Evolutionary conservation across 1,139 yeast species (phyloP).

Genomic region (Taphrina communis): DNA sequence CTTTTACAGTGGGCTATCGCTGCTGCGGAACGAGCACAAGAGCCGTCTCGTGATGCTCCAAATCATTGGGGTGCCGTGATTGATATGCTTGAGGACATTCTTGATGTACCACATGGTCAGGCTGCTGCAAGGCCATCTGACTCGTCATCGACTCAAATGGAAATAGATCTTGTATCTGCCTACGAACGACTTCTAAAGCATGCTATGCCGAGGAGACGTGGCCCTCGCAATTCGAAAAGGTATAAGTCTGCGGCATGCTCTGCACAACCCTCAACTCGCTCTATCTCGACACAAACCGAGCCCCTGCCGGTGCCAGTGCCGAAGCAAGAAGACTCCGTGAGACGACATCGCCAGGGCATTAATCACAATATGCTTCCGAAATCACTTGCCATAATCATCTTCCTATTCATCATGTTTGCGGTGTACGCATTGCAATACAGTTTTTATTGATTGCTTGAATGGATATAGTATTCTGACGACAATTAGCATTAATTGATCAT

Average conservation of each 20-base stretch:
- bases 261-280: background rate
- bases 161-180: constrained; percentile 4
- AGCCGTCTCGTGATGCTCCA: background rate
- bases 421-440: too few relatives aligned
- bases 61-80: constrained; percentile 6
- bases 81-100: background rate
- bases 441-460: too few relatives aligned
- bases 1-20: constrained; percentile 12
- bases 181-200: background rate
- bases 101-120: background rate
- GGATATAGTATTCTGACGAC: too few relatives aligned
- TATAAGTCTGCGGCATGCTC: background rate
- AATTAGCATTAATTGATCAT: too few relatives aligned
- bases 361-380: too few relatives aligned
- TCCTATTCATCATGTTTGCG: too few relatives aligned
- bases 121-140: background rate
- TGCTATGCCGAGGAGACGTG: background rate
- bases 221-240: background rate
- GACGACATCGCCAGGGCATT: too few relatives aligned
- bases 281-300: constrained; percentile 8
- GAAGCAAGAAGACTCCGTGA: too few relatives aligned
- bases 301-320: background rate
- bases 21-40: constrained; percentile 22
- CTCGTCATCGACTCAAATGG: constrained; percentile 1
- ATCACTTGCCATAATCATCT: too few relatives aligned